Conservation (phyloP, 768 basidiomycete species). For the Mycena amicta region DNA sequence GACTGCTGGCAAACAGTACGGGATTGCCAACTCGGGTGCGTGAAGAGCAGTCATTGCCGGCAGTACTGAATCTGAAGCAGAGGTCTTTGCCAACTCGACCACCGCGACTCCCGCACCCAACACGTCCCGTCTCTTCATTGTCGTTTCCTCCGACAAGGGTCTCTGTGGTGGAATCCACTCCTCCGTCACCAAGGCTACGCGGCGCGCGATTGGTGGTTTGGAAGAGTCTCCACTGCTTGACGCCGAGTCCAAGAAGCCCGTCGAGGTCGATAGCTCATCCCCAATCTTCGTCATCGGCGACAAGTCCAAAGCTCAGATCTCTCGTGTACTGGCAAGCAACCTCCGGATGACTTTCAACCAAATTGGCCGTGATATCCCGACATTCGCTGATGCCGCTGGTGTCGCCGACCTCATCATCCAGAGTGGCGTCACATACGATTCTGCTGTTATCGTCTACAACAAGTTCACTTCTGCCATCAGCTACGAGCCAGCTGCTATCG, state of each 20-base stretch:
- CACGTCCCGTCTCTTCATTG: slow-evolving; percentile 77
- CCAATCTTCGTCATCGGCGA: slow-evolving; percentile 90
- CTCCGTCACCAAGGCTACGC: slow-evolving; percentile 88
- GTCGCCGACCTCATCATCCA: slow-evolving; percentile 92
- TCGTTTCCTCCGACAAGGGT: slow-evolving; percentile 97
- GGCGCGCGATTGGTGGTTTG: slow-evolving; percentile 63
- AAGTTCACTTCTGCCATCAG: slow-evolving; percentile 87
- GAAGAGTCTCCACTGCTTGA: slow-evolving; percentile 52
- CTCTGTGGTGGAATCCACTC: slow-evolving; percentile 99
- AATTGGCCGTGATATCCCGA: slow-evolving; percentile 96
- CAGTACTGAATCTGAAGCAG: too few species aligned
- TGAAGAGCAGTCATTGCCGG: slow-evolving; percentile 11
- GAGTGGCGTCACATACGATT: slow-evolving; percentile 85
- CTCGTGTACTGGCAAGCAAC: slow-evolving; percentile 64
- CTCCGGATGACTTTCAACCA: slow-evolving; percentile 92
- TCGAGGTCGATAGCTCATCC: slow-evolving; percentile 57
- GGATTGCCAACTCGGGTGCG: slow-evolving; percentile 86
- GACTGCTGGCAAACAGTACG: slow-evolving; percentile 89
- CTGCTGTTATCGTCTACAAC: slow-evolving; percentile 80
- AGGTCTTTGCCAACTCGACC: slow-evolving; percentile 82
- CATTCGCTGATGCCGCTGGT: slow-evolving; percentile 92
- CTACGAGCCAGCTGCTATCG: slow-evolving; percentile 77
- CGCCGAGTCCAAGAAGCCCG: slow-evolving; percentile 40
- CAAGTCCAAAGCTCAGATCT: slow-evolving; percentile 94
- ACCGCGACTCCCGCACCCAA: slow-evolving; percentile 69